phyloP scores from a whole-genome alignment of 2,329 filamentous ascomycete genomes.

The Leptographium flavum region DNA sequence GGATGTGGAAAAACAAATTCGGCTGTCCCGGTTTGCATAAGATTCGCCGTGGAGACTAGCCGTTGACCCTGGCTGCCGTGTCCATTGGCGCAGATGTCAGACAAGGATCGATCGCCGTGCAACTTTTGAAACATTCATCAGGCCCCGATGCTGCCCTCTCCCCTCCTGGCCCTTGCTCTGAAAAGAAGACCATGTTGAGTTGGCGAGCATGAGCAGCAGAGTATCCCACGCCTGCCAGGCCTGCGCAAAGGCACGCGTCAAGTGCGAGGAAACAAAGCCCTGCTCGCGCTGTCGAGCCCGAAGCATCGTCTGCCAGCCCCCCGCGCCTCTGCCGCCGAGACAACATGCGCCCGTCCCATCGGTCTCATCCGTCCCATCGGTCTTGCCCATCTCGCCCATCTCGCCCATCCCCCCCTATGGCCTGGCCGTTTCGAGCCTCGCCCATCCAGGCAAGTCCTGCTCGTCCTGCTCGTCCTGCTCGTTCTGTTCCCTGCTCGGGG shows the following conservation, averaged over 20 bases:
- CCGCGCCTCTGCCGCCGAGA: background rate
- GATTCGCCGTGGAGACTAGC: no score
- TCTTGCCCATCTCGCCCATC: background rate
- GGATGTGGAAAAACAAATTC: no score
- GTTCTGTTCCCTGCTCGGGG: no score
- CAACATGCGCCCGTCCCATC: background rate
- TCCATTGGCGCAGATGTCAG: no score
- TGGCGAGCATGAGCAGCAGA: constrained; percentile 31
- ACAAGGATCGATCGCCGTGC: background rate
- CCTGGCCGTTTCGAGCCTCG: background rate
- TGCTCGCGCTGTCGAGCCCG: constrained; percentile 35
- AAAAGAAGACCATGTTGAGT: background rate
- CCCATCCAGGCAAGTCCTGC: background rate
- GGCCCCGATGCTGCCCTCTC: background rate
- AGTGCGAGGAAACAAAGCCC: constrained; percentile 40
- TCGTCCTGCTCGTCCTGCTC: no score
- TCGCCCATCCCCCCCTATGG: background rate
- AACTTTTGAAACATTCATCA: background rate
- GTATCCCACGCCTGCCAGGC: constrained; percentile 39
- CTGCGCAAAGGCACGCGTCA: constrained; percentile 37
- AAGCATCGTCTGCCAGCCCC: constrained; percentile 27
- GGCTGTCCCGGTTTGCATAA: no score
- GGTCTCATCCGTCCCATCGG: background rate
- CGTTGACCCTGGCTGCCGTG: no score
- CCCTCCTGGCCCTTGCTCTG: background rate